Conservation (phyloP, 1,139 yeast species). For the Lodderomyces metapsilosis region DNA sequence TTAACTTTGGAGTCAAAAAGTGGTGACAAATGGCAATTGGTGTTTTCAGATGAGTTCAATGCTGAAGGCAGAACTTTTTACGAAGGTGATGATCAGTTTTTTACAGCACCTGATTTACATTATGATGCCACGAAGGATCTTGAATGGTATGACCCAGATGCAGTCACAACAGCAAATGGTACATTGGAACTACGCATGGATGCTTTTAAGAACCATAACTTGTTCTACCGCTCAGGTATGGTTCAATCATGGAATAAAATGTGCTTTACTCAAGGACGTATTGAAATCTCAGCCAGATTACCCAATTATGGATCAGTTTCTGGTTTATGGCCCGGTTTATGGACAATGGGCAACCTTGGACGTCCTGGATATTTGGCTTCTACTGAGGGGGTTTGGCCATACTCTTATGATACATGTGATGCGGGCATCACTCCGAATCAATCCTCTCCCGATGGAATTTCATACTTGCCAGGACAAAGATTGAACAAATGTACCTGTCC, state of each 20-base stretch:
- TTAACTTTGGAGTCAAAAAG: conserved; percentile 40
- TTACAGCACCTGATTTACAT: conserved; percentile 72
- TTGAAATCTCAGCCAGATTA: conserved; percentile 68
- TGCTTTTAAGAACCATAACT: conserved; percentile 66
- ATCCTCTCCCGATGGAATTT: conserved; percentile 76
- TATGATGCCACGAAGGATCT: conserved; percentile 80
- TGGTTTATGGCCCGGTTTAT: conserved; percentile 89
- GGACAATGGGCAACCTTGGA: conserved; percentile 86
- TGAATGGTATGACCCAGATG: conserved; percentile 91
- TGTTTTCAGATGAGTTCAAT: conserved; percentile 81
- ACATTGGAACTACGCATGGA: conserved; percentile 66
- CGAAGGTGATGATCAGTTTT: conserved; percentile 81
- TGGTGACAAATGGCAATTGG: conserved; percentile 69
- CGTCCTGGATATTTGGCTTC: conserved; percentile 80
- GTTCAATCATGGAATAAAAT: conserved; percentile 80
- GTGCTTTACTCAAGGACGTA: conserved; percentile 74
- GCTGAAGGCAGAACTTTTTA: conserved; percentile 82
- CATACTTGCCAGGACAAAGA: conserved; percentile 76
- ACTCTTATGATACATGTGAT: conserved; percentile 78
- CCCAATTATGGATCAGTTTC: conserved; percentile 69
- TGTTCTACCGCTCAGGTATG: conserved; percentile 83
- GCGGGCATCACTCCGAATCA: conserved; percentile 91
- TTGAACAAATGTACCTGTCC: conserved; percentile 68
- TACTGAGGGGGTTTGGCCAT: conserved; percentile 89
- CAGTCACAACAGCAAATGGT: conserved; percentile 67